A percentile compares a stretch with the other conserved stretches of the same genome.
Evolutionary conservation across 2,329 filamentous ascomycete genomes (phyloP).

Genomic region (Xylogone sp.): DNA sequence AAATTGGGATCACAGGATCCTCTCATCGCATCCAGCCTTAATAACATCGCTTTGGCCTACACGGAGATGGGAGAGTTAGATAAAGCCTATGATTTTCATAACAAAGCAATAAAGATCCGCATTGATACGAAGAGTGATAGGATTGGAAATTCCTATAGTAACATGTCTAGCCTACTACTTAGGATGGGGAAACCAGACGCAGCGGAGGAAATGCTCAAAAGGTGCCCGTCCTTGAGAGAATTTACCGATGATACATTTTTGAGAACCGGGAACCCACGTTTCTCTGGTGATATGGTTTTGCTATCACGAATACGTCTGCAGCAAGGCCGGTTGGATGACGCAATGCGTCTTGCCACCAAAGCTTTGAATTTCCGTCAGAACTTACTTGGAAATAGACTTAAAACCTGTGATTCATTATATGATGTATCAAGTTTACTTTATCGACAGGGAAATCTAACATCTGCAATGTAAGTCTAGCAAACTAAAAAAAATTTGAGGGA

Average conservation of each 20-base stretch:
- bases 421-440: constrained; percentile 1
- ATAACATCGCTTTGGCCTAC: constrained; percentile 29
- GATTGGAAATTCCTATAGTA: constrained; percentile 36
- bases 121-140: constrained; percentile 26
- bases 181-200: constrained; percentile 30
- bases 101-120: constrained; percentile 22
- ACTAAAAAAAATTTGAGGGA: too few species aligned
- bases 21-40: constrained; percentile 27
- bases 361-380: constrained; percentile 3
- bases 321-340: constrained; percentile 6
- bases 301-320: constrained; percentile 11
- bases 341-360: constrained; percentile 6
- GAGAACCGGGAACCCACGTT: constrained; percentile 13
- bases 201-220: constrained; percentile 29
- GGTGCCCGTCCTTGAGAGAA: constrained; percentile 29
- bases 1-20: constrained; percentile 19
- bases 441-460: neutral
- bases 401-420: constrained; percentile 5
- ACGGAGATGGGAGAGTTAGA: constrained; percentile 30
- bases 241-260: constrained; percentile 34
- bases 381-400: constrained; percentile 1
- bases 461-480: constrained; percentile 1
- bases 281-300: constrained; percentile 11
- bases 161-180: constrained; percentile 32
- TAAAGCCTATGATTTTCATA: constrained; percentile 22